A percentile compares a stretch with the other conserved stretches of the same genome.
phyloP scores from a whole-genome alignment of 352 stramenopile species.

The Peronospora farinosa region DNA sequence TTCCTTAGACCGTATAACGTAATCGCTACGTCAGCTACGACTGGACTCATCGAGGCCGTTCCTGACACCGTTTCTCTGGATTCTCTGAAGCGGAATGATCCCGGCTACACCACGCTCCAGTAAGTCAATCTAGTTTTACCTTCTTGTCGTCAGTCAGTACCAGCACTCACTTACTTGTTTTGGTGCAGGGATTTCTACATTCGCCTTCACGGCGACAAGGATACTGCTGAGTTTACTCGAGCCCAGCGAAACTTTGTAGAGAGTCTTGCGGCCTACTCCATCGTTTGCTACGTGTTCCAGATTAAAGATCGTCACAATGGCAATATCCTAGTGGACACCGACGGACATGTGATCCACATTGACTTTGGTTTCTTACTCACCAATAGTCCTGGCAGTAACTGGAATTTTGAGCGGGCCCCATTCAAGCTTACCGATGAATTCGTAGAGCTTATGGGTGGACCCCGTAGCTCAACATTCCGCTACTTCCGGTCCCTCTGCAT shows the following conservation, averaged over 20 bases:
- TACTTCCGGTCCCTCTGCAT: slow-evolving; percentile 95
- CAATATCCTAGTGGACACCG: slow-evolving; percentile 97
- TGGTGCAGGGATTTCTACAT: slow-evolving; percentile 88
- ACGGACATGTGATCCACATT: slow-evolving; percentile 97
- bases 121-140: slow-evolving; percentile 55
- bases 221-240: slow-evolving; percentile 68
- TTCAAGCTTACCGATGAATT: slow-evolving; percentile 98
- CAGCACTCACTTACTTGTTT: slow-evolving; percentile 9
- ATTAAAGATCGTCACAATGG: slow-evolving; percentile 99
- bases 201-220: slow-evolving; percentile 84
- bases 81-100: slow-evolving; percentile 90
- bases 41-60: slow-evolving; percentile 94
- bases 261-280: slow-evolving; percentile 94
- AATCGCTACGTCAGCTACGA: slow-evolving; percentile 89
- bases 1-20: slow-evolving; percentile 91
- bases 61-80: slow-evolving; percentile 96
- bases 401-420: slow-evolving; percentile 93
- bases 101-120: slow-evolving; percentile 79
- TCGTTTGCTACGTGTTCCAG: slow-evolving; percentile 97
- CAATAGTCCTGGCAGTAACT: slow-evolving; percentile 92
- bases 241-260: slow-evolving; percentile 86
- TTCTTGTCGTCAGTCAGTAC: slow-evolving; percentile 1
- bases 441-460: slow-evolving; percentile 92
- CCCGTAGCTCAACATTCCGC: slow-evolving; percentile 87
- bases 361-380: slow-evolving; percentile 98